A percentile compares a stretch with the other conserved stretches of the same genome.
phyloP scores from a whole-genome alignment of 1,284 basidiomycete species.

The Thecaphora thlaspeos region DNA sequence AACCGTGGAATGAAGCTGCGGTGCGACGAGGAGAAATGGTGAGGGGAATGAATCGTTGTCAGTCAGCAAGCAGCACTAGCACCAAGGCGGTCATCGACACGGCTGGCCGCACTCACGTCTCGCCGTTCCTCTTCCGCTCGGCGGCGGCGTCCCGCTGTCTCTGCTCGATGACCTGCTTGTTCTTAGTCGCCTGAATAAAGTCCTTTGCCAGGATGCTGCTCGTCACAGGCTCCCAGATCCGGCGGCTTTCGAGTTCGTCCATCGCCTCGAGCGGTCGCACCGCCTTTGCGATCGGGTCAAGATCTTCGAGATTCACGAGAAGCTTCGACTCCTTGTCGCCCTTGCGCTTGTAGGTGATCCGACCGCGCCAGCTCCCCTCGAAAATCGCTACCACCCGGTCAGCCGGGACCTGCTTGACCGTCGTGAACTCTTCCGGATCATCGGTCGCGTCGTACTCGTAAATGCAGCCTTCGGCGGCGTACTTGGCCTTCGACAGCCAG shows the following conservation, averaged over 20 bases:
- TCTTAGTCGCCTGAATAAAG: slow-evolving; percentile 62
- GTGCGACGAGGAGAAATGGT: no score
- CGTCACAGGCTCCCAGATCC: slow-evolving; percentile 79
- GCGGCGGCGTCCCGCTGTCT: slow-evolving; percentile 45
- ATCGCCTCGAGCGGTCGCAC: slow-evolving; percentile 82
- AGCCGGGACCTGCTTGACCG: slow-evolving; percentile 83
- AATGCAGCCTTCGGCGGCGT: slow-evolving; percentile 83
- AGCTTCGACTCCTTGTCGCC: slow-evolving; percentile 69
- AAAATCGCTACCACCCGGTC: slow-evolving; percentile 76
- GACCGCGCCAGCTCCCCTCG: slow-evolving; percentile 83
- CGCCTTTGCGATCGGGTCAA: slow-evolving; percentile 76
- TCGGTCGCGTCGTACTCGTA: slow-evolving; percentile 70
- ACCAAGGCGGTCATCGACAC: no score
- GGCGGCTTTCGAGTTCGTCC: slow-evolving; percentile 76
- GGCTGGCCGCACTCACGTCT: slow-evolving; percentile 15
- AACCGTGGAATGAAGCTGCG: slow-evolving; percentile 78
- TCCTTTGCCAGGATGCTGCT: slow-evolving; percentile 74
- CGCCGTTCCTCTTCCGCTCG: slow-evolving; percentile 40
- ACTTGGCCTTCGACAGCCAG: slow-evolving; percentile 87
- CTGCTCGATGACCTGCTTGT: slow-evolving; percentile 54
- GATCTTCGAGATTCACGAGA: slow-evolving; percentile 73
- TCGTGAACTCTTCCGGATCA: slow-evolving; percentile 69
- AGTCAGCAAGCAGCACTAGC: no score
- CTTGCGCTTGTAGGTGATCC: slow-evolving; percentile 76
- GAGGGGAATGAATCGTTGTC: no score